These are phyloP conservation scores for Dactylellina leptospora DNA, from an alignment of 2,329 filamentous ascomycete genomes.

Conservation along the genomic window DNA sequence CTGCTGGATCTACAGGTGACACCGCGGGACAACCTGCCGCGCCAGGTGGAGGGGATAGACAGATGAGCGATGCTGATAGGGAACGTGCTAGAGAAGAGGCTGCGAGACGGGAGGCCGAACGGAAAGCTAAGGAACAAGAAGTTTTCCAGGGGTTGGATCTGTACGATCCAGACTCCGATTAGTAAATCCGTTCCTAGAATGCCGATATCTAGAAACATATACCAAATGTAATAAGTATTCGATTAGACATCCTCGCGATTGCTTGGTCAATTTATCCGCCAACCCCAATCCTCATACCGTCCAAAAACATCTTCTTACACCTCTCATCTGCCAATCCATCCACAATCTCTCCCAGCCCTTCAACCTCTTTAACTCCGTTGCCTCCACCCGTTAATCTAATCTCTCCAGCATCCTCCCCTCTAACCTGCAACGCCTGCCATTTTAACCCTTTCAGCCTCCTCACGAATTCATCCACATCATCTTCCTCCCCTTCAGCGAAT, in stretches of 20 bases:
- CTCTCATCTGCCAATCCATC: constrained; percentile 14
- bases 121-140: constrained; percentile 60
- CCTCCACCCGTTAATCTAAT: constrained; percentile 5
- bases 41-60: constrained; percentile 55
- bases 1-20: constrained; percentile 55
- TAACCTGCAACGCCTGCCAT: constrained; percentile 37
- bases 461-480: constrained; percentile 21
- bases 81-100: constrained; percentile 55
- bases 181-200: background rate
- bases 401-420: background rate
- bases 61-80: constrained; percentile 59
- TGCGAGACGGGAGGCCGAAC: constrained; percentile 54
- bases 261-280: no score
- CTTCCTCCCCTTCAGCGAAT: constrained; percentile 29
- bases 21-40: constrained; percentile 54
- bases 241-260: no score
- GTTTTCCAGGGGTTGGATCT: constrained; percentile 60
- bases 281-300: constrained; percentile 28
- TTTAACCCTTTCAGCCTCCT: background rate
- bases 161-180: constrained; percentile 62
- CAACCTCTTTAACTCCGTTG: constrained; percentile 19
- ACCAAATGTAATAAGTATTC: no score
- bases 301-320: constrained; percentile 29
- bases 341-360: constrained; percentile 23
- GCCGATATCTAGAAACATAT: background rate